These are phyloP conservation scores for Aureobasidium sp. DNA, from an alignment of 2,329 filamentous ascomycete genomes.

Conservation along the genomic window DNA sequence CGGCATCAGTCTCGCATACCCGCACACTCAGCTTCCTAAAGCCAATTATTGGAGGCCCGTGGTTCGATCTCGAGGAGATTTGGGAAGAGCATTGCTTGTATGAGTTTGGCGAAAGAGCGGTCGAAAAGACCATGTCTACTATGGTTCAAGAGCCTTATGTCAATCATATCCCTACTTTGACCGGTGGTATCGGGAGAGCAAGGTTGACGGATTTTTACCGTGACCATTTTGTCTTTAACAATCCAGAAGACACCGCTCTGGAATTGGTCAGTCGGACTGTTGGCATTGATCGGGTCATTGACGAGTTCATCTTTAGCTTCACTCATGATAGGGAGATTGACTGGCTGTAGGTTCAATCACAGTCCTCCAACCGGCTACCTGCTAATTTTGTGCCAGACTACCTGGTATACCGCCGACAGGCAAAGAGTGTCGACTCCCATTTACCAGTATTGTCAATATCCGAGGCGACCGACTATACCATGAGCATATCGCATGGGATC, in stretches of 20 bases:
- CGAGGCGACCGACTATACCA: constrained; percentile 49
- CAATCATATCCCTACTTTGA: constrained; percentile 37
- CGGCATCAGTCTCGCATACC: constrained; percentile 59
- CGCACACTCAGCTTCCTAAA: constrained; percentile 61
- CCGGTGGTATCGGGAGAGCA: constrained; percentile 38
- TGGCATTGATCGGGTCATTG: constrained; percentile 51
- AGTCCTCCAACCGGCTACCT: background rate
- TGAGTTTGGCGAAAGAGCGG: constrained; percentile 30
- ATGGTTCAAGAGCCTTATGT: constrained; percentile 29
- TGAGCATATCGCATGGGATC: constrained; percentile 56
- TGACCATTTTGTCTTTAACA: constrained; percentile 49
- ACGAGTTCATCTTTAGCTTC: constrained; percentile 52
- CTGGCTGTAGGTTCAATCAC: constrained; percentile 54
- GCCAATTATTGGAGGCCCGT: constrained; percentile 53
- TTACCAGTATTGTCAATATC: constrained; percentile 51
- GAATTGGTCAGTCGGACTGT: constrained; percentile 51
- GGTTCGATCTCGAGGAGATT: constrained; percentile 44
- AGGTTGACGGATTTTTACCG: constrained; percentile 47
- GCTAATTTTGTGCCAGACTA: constrained; percentile 43
- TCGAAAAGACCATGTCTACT: constrained; percentile 25
- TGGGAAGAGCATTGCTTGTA: constrained; percentile 47
- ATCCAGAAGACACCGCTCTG: constrained; percentile 49
- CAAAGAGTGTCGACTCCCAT: constrained; percentile 45
- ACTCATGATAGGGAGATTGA: constrained; percentile 65
- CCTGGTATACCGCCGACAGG: constrained; percentile 51